phyloP scores from a whole-genome alignment of 2,329 filamentous ascomycete species.

The Colletotrichum sp. region DNA sequence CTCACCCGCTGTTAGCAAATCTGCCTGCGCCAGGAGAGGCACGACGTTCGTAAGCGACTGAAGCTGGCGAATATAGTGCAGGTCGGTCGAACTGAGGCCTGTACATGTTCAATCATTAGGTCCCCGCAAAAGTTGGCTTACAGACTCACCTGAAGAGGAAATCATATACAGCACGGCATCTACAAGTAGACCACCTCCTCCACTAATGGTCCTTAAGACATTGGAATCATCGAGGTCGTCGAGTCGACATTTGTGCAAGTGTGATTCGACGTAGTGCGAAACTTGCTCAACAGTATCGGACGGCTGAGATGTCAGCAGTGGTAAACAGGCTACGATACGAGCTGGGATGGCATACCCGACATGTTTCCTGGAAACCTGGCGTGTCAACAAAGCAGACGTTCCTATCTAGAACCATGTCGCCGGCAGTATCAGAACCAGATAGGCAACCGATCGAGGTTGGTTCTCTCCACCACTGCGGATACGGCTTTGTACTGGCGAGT shows the following conservation, averaged over 20 bases:
- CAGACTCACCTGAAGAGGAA: conserved; percentile 64
- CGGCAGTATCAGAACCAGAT: conserved; percentile 52
- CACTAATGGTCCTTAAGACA: conserved; percentile 77
- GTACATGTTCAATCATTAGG: conserved; percentile 43
- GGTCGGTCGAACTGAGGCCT: conserved; percentile 48
- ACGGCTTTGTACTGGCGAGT: conserved; percentile 81
- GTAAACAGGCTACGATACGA: not conserved
- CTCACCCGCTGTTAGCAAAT: conserved; percentile 67
- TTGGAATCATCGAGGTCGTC: conserved; percentile 74
- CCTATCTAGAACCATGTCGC: conserved; percentile 82
- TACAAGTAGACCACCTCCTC: conserved; percentile 82
- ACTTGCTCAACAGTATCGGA: conserved; percentile 65
- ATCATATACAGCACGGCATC: conserved; percentile 88
- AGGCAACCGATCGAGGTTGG: conserved; percentile 66
- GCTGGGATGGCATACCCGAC: conserved; percentile 48
- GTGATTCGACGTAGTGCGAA: conserved; percentile 75
- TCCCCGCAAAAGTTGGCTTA: conserved; percentile 38
- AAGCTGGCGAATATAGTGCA: conserved; percentile 75
- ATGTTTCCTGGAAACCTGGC: conserved; percentile 63
- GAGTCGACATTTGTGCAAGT: conserved; percentile 66
- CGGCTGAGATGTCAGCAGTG: conserved; percentile 24
- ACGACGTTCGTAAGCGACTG: conserved; percentile 82
- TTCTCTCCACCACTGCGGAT: conserved; percentile 89
- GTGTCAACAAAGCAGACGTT: conserved; percentile 96
- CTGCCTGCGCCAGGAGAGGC: conserved; percentile 79